Percentiles rank a stretch among this genome's conserved stretches.
Conservation (phyloP, 495 filamentous ascomycete genomes). For the Paragyromitra xinjiangensis region DNA sequence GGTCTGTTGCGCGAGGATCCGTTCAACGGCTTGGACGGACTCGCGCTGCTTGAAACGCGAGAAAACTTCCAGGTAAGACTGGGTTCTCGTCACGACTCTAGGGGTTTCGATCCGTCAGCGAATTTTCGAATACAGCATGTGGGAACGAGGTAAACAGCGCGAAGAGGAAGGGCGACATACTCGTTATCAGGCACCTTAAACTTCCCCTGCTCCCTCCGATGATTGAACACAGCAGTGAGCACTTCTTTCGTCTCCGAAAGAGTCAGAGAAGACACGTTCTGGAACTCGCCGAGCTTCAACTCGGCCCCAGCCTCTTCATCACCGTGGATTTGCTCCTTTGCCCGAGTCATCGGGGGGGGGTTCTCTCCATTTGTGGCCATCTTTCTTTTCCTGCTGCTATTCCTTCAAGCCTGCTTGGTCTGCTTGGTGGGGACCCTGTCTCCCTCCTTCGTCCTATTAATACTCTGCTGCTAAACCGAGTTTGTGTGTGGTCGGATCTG, state of each 20-base stretch:
- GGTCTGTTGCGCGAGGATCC: conserved; percentile 75
- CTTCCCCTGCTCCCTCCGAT: conserved; percentile 71
- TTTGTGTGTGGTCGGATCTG: conserved; percentile 1
- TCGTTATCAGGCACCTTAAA: conserved; percentile 72
- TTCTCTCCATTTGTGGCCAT: conserved; percentile 48
- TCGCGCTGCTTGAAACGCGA: conserved; percentile 94
- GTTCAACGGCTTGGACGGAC: conserved; percentile 90
- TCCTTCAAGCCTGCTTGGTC: not conserved
- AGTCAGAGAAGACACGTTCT: conserved; percentile 84
- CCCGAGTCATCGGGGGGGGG: conserved; percentile 69
- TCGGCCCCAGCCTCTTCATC: conserved; percentile 87
- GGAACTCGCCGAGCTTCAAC: conserved; percentile 89
- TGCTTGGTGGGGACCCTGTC: conserved; percentile 6
- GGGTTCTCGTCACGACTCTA: conserved; percentile 78
- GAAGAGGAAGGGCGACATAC: conserved; percentile 58
- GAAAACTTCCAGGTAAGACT: conserved; percentile 91
- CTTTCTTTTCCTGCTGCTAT: conserved; percentile 18
- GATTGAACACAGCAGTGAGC: conserved; percentile 83
- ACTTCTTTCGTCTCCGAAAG: conserved; percentile 90
- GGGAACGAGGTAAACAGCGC: not conserved
- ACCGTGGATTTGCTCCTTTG: conserved; percentile 75
- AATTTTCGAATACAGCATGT: conserved; percentile 1
- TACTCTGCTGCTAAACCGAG: not conserved
- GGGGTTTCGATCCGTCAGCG: conserved; percentile 50
- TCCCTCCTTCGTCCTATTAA: not conserved